phyloP scores from a whole-genome alignment of 1,284 basidiomycete species.

The Anthracocystis panici-leucophaei region DNA sequence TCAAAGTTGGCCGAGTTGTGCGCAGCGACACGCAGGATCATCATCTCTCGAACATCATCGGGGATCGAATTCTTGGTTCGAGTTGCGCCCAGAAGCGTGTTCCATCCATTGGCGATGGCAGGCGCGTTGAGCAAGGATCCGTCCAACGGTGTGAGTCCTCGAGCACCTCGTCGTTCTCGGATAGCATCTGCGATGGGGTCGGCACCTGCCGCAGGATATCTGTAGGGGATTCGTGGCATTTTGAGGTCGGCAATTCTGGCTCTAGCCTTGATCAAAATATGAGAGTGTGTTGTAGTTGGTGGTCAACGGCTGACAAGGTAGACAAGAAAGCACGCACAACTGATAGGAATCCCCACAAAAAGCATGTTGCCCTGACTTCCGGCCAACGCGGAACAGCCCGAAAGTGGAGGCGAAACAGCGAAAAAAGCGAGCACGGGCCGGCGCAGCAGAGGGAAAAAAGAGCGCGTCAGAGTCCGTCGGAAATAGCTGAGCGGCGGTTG shows the following conservation, averaged over 20 bases:
- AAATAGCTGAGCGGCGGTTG: constrained; percentile 1
- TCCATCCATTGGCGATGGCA: constrained; percentile 70
- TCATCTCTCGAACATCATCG: constrained; percentile 71
- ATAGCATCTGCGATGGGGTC: constrained; percentile 70
- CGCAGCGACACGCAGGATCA: constrained; percentile 71
- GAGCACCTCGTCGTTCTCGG: constrained; percentile 69
- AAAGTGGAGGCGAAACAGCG: constrained; percentile 30
- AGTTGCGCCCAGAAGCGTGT: constrained; percentile 70
- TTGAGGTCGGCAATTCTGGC: not conserved
- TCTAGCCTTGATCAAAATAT: not conserved
- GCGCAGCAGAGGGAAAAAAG: not conserved
- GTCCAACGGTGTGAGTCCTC: constrained; percentile 71
- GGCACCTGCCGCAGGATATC: constrained; percentile 67
- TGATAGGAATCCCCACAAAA: not conserved
- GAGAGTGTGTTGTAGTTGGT: not conserved
- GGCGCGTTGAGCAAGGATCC: constrained; percentile 70
- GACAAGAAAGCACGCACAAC: no score
- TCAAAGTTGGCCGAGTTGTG: constrained; percentile 71
- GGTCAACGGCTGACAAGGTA: not conserved
- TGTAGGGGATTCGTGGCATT: constrained; percentile 69
- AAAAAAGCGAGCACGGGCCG: constrained; percentile 6
- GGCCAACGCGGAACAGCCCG: constrained; percentile 7
- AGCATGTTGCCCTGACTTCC: not conserved
- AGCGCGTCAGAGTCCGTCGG: not conserved
- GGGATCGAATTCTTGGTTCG: constrained; percentile 70